Base-by-base conservation (phyloP, 2,329 filamentous ascomycete genomes). In the Ophiosphaerella narmari region DNA sequence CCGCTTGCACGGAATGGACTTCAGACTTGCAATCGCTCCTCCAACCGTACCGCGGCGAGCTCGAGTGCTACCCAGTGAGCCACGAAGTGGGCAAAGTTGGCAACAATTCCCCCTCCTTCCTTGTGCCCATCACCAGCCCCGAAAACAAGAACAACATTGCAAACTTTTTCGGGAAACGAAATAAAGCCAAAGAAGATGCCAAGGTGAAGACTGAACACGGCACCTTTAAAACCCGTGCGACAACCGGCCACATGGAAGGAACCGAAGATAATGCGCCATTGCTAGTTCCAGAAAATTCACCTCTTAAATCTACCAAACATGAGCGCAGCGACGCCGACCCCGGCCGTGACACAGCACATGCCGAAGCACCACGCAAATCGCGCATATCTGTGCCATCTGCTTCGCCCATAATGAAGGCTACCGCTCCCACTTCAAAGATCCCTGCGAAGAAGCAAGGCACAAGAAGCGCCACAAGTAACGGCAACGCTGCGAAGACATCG, bases 21-120 rank as follows among this genome's bases (percentile, higher is more conserved):
- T 80, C 79, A 43, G 88, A 94, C 47, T 77, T 97, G 24, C 91
- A 97, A 69, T 78, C 78, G 0, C 75, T 96, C 1, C 77, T 97
- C n/a, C 87, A 84, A 66, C 92, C 94, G 0, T 96, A 86, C 58
- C 75, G 83, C 5, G 90, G 89, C 4, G 87, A 90, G 46, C 77
- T 99, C 7, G 90, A 95, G 46, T 86, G 89, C 45, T 97, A 96
- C 68, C 86, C 88, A 0, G 94, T 99, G 2, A 86, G 82, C 62
- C 89, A 90, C 69, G 92, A 94, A 4, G 93, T 97, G 0, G 92
- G 92, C 0, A 97, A 96, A 75, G 92, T 96, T 0, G 92, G 93
- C 5, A 96, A 96, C 62, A 89, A 96, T 71, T 95, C 89, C 16
- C 86, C 90, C 0, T 82, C 81, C 0, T 96, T 97, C 66, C 82